phyloP scores from a whole-genome alignment of 2,329 filamentous ascomycete genomes.

The Colletotrichum gloeosporioides region DNA sequence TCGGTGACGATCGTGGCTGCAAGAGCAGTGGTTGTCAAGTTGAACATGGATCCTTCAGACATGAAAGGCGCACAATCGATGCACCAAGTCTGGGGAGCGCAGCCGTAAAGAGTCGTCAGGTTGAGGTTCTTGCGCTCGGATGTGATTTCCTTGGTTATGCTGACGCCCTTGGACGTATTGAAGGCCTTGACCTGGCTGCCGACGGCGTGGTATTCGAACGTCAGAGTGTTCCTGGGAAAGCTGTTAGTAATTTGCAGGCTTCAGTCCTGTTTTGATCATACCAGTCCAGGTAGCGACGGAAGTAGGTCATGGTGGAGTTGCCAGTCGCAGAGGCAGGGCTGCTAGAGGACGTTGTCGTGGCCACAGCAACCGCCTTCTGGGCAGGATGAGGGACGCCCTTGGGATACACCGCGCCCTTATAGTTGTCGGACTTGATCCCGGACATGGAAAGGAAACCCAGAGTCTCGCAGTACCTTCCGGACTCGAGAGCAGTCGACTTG shows the following conservation, averaged over 20 bases:
- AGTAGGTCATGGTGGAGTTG: slow-evolving; percentile 48
- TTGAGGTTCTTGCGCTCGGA: slow-evolving; percentile 56
- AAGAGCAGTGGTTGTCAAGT: not conserved
- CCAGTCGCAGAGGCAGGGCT: slow-evolving; percentile 12
- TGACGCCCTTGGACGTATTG: slow-evolving; percentile 40
- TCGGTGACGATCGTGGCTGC: slow-evolving; percentile 52
- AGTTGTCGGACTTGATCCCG: slow-evolving; percentile 56
- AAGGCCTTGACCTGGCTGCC: slow-evolving; percentile 40
- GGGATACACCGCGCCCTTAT: slow-evolving; percentile 37
- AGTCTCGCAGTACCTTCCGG: slow-evolving; percentile 72
- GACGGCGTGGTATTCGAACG: slow-evolving; percentile 67
- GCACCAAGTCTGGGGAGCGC: slow-evolving; percentile 65
- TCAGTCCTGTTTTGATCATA: slow-evolving; percentile 54
- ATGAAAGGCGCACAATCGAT: slow-evolving; percentile 59
- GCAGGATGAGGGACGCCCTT: slow-evolving; percentile 41
- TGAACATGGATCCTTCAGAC: not conserved
- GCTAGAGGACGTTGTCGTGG: not conserved
- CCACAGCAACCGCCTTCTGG: slow-evolving; percentile 36
- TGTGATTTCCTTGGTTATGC: slow-evolving; percentile 55
- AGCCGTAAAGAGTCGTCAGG: slow-evolving; percentile 62
- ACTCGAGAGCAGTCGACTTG: slow-evolving; percentile 65
- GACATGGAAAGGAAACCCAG: slow-evolving; percentile 71
- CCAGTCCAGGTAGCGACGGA: slow-evolving; percentile 71
- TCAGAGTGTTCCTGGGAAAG: not conserved
- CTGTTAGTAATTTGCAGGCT: accelerated